Base-by-base conservation (phyloP, 1,139 yeast genomes). In the Wickerhamiella pararugosa region DNA sequence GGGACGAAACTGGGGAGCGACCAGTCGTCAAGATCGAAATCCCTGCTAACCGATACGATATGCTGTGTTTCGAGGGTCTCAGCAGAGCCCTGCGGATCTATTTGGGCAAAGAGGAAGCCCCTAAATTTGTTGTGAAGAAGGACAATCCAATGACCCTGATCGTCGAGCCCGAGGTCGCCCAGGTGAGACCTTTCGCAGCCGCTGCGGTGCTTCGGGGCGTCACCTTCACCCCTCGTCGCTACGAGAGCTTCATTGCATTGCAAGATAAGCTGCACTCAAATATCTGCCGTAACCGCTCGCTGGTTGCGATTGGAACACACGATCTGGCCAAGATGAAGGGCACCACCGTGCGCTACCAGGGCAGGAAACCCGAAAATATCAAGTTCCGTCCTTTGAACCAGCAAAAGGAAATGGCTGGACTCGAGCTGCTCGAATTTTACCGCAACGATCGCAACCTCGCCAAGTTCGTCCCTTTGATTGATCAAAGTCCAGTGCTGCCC, bases 221-320 rank as follows among this genome's bases (percentile, higher is more conserved):
- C 52, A 69, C 69, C 41, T 84, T 92, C 62, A 81, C 80, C 49
- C 79, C 79, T 60, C 75, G 93, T 62, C 69, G 82, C 29, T 92
- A 92, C 61, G 94, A 83, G 47, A 87, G 97, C 4, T 92, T 92
- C 69, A 90, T 92, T 58, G 79, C 94, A 29, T 70, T 92, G 53
- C 99, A 92, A 66, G 99, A 92, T 63, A 92, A 92, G 64, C 71
- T 92, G 52, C 99, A 92, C 66, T 70, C 93, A 48, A 92, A 92
- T 63, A 69, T 92, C 58, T 90, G 98, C 64, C 87, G 98, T 69
- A 82, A 87, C 64, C 81, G 99, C 70, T 79, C 95, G 36, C 73
- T 92, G 55, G 98, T 90, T 43, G 97, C 98, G 45, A 86, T 87
- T 70, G 99, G 99, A 55, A 92, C 99, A 46, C 99, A 92, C 60